phyloP scores from a whole-genome alignment of 2,329 filamentous ascomycete genomes.

The Aspergillus novofumigatus region DNA sequence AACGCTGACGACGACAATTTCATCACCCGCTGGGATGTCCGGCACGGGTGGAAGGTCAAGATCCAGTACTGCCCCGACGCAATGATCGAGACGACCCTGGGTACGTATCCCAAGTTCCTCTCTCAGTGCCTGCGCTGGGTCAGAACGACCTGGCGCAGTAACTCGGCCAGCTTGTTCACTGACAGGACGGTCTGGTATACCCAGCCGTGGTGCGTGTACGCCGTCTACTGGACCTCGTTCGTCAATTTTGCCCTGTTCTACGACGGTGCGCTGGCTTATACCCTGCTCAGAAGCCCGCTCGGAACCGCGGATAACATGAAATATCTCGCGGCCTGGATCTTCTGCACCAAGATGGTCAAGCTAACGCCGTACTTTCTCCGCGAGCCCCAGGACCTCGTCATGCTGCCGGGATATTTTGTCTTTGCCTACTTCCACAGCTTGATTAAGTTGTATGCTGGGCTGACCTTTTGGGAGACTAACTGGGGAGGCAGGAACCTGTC shows the following conservation, averaged over 20 bases:
- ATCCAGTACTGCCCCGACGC: slow-evolving; percentile 52
- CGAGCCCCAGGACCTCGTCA: slow-evolving; percentile 50
- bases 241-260: slow-evolving; percentile 55
- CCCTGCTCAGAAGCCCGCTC: slow-evolving; percentile 23
- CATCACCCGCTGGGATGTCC: slow-evolving; percentile 52
- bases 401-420: slow-evolving; percentile 47
- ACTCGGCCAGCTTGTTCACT: slow-evolving; percentile 46
- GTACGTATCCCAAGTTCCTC: slow-evolving; percentile 48
- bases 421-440: slow-evolving; percentile 58
- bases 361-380: slow-evolving; percentile 49
- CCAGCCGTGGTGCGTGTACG: slow-evolving; percentile 53
- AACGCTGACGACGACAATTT: slow-evolving; percentile 61
- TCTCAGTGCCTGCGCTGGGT: slow-evolving; percentile 55
- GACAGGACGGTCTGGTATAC: slow-evolving; percentile 36
- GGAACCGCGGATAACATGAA: slow-evolving; percentile 3
- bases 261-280: slow-evolving; percentile 44
- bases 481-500: slow-evolving; percentile 43
- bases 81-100: slow-evolving; percentile 51
- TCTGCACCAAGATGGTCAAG: slow-evolving; percentile 57
- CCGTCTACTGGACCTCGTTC: slow-evolving; percentile 53
- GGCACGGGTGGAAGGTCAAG: slow-evolving; percentile 49
- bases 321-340: slow-evolving; percentile 44
- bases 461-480: slow-evolving; percentile 48
- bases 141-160: slow-evolving; percentile 56
- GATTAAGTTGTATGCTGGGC: slow-evolving; percentile 53